Base-by-base conservation (phyloP, 805 yeast species). In the Wickerhamomyces strasburgensis region DNA sequence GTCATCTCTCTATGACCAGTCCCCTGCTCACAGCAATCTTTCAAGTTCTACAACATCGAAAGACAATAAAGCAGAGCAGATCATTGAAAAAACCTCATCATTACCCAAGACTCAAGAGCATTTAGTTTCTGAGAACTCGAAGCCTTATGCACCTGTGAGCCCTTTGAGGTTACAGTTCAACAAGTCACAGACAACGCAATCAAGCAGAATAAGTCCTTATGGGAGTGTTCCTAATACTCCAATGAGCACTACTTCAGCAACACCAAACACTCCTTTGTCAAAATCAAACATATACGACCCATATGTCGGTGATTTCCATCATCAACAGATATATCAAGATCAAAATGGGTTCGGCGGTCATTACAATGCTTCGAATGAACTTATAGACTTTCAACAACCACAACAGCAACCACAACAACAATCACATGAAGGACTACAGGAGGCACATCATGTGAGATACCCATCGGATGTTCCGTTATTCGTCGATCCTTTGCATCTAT, bases 401-500 rank as follows among this genome's bases (percentile, higher is more conserved):
- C 33, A 29, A 16, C 19, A 33, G 8, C 16, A 16, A 10, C 23
- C 41, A 8, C 40, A 33, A 21, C 18, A 26, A 21, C 28, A 29
- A 11, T 28, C 29, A 8, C 14, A 27, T 7, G 26, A 11, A 11
- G 25, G 25, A 11, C 10, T 28, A 19, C 38, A 27, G 24, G 36
- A 27, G 21, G 21, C 35, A 14, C 15, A 41, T 8, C 27, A 35
- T 25, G 6, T 33, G 6, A 34, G 39, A 6, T 42, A 35, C 17
- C 53, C 52, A 8, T 52, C 65, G 4, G 76, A 73, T 29, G 63
- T 66, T 6, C 62, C 71, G 2, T 57, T 79, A 24, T 75, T 78
- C 47, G 70, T 79, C 13, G 74, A 76, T 47, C 84, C 85, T 0
- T 69, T 65, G 14, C 82, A 78, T 17, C 65, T 78, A 40, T 63